phyloP scores from a whole-genome alignment of 2,329 filamentous ascomycete genomes.

The Ploettnerulaceae sp. region DNA sequence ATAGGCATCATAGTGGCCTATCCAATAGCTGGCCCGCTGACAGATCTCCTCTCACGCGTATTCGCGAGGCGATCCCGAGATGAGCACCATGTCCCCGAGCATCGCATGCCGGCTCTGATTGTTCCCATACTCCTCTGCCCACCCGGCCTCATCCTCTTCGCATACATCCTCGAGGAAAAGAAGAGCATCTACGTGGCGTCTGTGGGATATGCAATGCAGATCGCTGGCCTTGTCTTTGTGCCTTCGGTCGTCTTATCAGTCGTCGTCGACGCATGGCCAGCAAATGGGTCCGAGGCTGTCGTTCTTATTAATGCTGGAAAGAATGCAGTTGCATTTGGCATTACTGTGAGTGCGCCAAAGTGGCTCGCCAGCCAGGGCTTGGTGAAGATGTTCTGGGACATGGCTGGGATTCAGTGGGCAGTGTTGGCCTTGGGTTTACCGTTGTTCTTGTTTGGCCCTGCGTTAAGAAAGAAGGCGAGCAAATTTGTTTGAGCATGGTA shows the following conservation, averaged over 20 bases:
- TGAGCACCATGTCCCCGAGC: constrained; percentile 36
- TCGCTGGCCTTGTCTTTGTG: constrained; percentile 32
- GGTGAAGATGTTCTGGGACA: constrained; percentile 35
- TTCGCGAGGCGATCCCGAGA: constrained; percentile 34
- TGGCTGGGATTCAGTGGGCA: constrained; percentile 35
- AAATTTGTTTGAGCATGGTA: constrained; percentile 4
- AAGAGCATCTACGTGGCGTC: constrained; percentile 28
- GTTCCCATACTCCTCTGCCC: constrained; percentile 37
- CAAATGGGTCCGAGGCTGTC: constrained; percentile 33
- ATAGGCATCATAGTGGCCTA: constrained; percentile 30
- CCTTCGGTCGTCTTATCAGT: constrained; percentile 36
- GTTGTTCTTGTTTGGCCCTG: constrained; percentile 33
- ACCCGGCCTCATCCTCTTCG: constrained; percentile 34
- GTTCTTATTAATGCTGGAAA: constrained; percentile 35
- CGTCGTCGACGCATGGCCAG: constrained; percentile 34
- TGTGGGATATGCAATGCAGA: constrained; percentile 31
- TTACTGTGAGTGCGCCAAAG: constrained; percentile 13
- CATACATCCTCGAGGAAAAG: constrained; percentile 30
- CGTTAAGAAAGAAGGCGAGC: constrained; percentile 13
- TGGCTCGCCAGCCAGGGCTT: constrained; percentile 33
- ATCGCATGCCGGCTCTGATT: constrained; percentile 37
- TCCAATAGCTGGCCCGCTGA: constrained; percentile 29
- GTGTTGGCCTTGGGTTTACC: constrained; percentile 31
- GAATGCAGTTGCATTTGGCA: constrained; percentile 27
- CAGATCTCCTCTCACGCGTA: constrained; percentile 34